Evolutionary conservation across 768 basidiomycete species (phyloP).

Genomic region (Neoboletus brunneissimus): DNA sequence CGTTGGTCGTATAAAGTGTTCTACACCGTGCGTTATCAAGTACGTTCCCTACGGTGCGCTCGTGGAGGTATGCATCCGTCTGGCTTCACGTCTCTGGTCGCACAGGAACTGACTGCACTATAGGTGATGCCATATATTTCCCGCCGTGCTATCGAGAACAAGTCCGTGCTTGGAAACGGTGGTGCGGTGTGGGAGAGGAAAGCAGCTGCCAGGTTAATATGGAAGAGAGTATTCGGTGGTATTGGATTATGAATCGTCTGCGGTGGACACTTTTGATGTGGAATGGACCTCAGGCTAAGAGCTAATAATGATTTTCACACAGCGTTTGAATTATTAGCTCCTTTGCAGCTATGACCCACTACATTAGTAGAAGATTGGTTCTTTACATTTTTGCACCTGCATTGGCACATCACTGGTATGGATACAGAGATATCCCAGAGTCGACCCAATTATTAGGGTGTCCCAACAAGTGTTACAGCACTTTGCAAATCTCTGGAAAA

Average conservation of each 20-base stretch:
- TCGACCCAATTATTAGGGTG: no score
- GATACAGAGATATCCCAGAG: neutral
- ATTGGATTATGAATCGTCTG: conserved; percentile 18
- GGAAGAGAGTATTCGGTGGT: conserved; percentile 33
- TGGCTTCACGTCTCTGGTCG: neutral
- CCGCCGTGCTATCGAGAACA: conserved; percentile 90
- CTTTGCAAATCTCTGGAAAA: no score
- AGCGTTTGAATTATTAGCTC: no score
- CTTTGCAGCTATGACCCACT: neutral
- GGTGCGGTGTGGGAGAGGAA: conserved; percentile 47
- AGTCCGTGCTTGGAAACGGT: conserved; percentile 74
- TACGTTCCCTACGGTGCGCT: conserved; percentile 77
- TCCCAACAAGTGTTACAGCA: no score
- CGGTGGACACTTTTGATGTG: neutral
- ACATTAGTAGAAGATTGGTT: neutral
- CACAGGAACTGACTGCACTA: neutral
- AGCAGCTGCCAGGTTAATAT: conserved; percentile 26
- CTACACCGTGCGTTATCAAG: conserved; percentile 78
- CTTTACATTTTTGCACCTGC: neutral
- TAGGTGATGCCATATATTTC: conserved; percentile 89
- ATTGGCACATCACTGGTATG: neutral
- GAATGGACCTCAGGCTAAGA: neutral
- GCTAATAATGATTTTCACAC: neutral
- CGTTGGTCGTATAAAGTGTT: conserved; percentile 46
- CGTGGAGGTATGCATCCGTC: conserved; percentile 45